Evolutionary conservation across 257 asterid genomes (phyloP).

Genomic region (Salvia rosmarinus): DNA sequence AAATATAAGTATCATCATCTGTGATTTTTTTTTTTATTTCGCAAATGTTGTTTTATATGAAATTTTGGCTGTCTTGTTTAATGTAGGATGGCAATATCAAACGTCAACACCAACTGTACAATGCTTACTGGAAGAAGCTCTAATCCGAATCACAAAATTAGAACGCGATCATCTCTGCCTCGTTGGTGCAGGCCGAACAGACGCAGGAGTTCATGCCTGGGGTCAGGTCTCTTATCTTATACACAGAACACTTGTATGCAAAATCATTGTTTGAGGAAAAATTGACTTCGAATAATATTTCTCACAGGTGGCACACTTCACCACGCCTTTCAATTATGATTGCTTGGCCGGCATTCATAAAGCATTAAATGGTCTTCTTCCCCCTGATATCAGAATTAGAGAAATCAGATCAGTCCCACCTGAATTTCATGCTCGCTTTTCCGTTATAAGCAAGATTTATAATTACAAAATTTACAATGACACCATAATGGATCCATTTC

Average conservation of each 20-base stretch:
- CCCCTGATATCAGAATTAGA: slow-evolving; percentile 73
- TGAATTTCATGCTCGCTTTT: slow-evolving; percentile 93
- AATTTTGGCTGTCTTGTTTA: neutral
- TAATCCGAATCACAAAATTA: slow-evolving; percentile 59
- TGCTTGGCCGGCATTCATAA: slow-evolving; percentile 66
- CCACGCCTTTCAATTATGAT: slow-evolving; percentile 78
- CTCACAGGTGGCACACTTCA: slow-evolving; percentile 79
- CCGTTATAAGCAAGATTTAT: slow-evolving; percentile 78
- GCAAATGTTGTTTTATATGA: neutral
- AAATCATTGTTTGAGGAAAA: neutral
- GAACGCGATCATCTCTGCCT: slow-evolving; percentile 64
- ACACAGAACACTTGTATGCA: slow-evolving; percentile 14
- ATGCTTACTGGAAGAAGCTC: slow-evolving; percentile 70
- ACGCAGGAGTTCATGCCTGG: slow-evolving; percentile 96
- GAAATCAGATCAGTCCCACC: slow-evolving; percentile 73
- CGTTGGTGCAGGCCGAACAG: slow-evolving; percentile 91
- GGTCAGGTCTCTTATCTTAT: slow-evolving; percentile 73
- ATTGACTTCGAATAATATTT: slow-evolving; percentile 31
- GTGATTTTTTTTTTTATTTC: neutral
- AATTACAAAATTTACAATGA: slow-evolving; percentile 72
- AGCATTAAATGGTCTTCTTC: slow-evolving; percentile 81
- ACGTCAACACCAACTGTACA: slow-evolving; percentile 80
- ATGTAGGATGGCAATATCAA: slow-evolving; percentile 91
- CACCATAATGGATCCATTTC: slow-evolving; percentile 79
- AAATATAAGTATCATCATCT: neutral